Base-by-base conservation (phyloP, 2,329 filamentous ascomycete genomes). In the Beauveria sp. region DNA sequence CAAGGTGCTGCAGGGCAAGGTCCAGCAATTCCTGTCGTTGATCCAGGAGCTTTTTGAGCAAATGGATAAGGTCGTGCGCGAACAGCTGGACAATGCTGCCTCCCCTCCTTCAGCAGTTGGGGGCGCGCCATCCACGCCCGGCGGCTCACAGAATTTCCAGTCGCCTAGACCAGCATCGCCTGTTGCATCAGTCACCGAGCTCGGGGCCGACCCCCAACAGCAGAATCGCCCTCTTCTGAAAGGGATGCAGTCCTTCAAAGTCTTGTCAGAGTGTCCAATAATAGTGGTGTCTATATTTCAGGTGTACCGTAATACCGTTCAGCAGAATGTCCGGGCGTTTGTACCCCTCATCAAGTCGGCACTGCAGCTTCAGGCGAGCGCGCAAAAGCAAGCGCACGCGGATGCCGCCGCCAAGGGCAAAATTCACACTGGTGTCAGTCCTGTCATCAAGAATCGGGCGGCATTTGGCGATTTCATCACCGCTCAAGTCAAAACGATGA, bases 241-340 rank as follows among this genome's bases (percentile, higher is more conserved):
- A 75, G 95, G 95, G 34, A 97, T 97, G 91, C 91, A 96, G 72
- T 99, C 95, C 1, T 99, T 99, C 83, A 99, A 98, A 74, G 93
- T 99, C 26, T 83, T 99, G 5, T 92, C 93, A 1, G 95, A 99
- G 74, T 99, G 95, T 68, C 95, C 95, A 0, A 99, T 99, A 58
- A 98, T 99, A 46, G 95, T 99, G 3, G 95, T 99, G 1, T 98
- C 93, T 4, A 91, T 99, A 66, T 98, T 99, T 73, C 95, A 99
- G 76, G 89, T 93, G 5, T 95, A 99, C 69, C 86, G 93, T 54
- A 80, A 77, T 52, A 88, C 88, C 5, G 93, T 96, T 2, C 80
- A 86, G 43, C 83, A 88, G 61, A 97, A 97, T 69, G 93, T 99
- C 56, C 92, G 90, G 76, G 83, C 88, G 10, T 98, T 99, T 69